Conservation (phyloP, 768 basidiomycete genomes). For the Leccinum truebloodii region DNA sequence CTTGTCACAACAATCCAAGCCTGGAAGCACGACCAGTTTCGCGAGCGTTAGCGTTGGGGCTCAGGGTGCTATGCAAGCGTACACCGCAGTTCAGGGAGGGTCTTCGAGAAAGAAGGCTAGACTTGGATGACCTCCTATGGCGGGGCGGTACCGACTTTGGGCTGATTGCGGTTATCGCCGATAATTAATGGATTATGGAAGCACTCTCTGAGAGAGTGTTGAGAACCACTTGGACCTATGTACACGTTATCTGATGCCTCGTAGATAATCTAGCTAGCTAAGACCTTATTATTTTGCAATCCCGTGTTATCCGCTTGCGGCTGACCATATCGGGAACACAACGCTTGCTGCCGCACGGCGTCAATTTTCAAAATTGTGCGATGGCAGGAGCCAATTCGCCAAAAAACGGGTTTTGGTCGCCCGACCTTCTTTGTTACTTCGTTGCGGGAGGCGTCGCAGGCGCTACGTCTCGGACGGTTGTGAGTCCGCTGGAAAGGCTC, state of each 20-base stretch:
- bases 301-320: conserved; percentile 14
- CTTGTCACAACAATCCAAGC: conserved; percentile 43
- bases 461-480: conserved; percentile 84
- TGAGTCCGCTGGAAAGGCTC: conserved; percentile 86
- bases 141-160: neutral
- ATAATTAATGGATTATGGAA: neutral
- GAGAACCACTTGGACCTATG: neutral
- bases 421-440: conserved; percentile 46
- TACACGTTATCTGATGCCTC: neutral
- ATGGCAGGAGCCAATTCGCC: conserved; percentile 28
- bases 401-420: conserved; percentile 33
- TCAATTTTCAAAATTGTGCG: conserved; percentile 2
- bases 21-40: conserved; percentile 64
- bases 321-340: conserved; percentile 1
- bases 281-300: neutral
- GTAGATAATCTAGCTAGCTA: conserved; percentile 6
- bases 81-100: conserved; percentile 35
- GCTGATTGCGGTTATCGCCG: neutral
- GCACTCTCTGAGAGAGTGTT: neutral
- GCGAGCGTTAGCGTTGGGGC: conserved; percentile 61
- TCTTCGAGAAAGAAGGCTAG: conserved; percentile 61
- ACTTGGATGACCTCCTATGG: conserved; percentile 39
- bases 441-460: conserved; percentile 57
- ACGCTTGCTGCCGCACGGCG: conserved; percentile 9
- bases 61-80: conserved; percentile 31